Evolutionary conservation across 371 early-diverging fungal genomes (phyloP).

Genomic region (Mortierella sp.): DNA sequence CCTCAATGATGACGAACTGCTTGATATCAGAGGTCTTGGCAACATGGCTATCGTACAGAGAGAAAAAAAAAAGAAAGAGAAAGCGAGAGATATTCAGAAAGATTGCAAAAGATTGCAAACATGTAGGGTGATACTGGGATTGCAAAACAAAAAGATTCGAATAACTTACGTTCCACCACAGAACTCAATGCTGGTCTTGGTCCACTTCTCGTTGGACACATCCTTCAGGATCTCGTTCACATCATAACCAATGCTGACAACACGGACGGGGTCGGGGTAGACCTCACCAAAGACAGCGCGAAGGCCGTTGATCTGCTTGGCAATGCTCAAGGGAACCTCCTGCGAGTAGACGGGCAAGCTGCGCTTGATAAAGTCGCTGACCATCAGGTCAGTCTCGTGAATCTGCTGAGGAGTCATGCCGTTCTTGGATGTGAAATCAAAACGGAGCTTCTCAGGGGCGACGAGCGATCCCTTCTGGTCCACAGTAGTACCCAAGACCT

Average conservation of each 20-base stretch:
- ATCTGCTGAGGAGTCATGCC: slow-evolving; percentile 88
- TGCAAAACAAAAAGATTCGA: neutral
- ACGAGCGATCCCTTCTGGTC: slow-evolving; percentile 99
- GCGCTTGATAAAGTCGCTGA: slow-evolving; percentile 83
- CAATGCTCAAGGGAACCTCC: slow-evolving; percentile 87
- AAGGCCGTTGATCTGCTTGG: slow-evolving; percentile 88
- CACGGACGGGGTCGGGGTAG: slow-evolving; percentile 97
- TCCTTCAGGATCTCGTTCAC: slow-evolving; percentile 90
- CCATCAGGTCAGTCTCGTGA: slow-evolving; percentile 83
- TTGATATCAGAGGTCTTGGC: slow-evolving; percentile 93
- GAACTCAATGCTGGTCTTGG: slow-evolving; percentile 91
- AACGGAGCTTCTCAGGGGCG: slow-evolving; percentile 96
- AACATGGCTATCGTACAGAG: slow-evolving; percentile 76
- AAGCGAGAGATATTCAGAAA: too few species aligned
- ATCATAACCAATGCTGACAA: slow-evolving; percentile 91
- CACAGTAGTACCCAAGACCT: slow-evolving; percentile 77
- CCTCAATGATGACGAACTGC: slow-evolving; percentile 91
- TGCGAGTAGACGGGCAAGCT: slow-evolving; percentile 83
- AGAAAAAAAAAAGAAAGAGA: neutral
- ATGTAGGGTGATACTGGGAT: too few species aligned
- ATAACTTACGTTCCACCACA: slow-evolving; percentile 96
- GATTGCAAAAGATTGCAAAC: too few species aligned
- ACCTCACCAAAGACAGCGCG: slow-evolving; percentile 97
- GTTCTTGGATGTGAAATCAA: slow-evolving; percentile 93
- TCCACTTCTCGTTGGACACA: slow-evolving; percentile 85